A percentile compares a stretch with the other conserved stretches of the same genome.
phyloP scores from a whole-genome alignment of 306 rosid genomes.

The Cucumis sativus region DNA sequence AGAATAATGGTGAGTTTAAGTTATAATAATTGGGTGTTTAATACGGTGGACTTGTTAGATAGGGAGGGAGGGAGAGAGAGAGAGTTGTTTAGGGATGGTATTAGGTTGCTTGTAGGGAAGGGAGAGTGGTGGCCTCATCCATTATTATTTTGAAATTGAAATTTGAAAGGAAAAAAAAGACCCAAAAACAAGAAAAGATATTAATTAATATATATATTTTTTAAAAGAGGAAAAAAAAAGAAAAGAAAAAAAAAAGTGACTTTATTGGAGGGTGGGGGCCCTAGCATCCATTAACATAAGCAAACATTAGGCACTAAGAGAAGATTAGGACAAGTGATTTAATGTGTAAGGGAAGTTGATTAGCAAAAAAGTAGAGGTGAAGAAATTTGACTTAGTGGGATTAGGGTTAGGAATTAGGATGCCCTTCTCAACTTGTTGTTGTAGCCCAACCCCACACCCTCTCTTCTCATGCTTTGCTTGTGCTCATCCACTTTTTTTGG shows the following conservation, averaged over 20 bases:
- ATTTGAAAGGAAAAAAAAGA: not conserved
- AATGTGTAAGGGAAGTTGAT: slow-evolving; percentile 46
- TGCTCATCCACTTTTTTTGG: slow-evolving; percentile 5
- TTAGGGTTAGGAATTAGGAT: slow-evolving; percentile 34
- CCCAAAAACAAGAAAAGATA: not conserved
- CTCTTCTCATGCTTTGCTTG: slow-evolving; percentile 11
- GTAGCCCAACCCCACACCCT: slow-evolving; percentile 4
- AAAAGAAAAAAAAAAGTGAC: slow-evolving; percentile 24
- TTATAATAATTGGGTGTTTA: not conserved
- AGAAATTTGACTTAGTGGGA: slow-evolving; percentile 37
- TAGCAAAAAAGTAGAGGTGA: slow-evolving; percentile 36
- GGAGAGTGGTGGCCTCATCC: slow-evolving; percentile 9
- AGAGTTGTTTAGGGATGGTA: not conserved
- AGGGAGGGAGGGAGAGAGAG: too few species aligned
- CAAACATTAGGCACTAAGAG: slow-evolving; percentile 64
- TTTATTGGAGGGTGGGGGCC: slow-evolving; percentile 69
- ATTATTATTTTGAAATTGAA: slow-evolving; percentile 4
- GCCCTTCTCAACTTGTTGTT: slow-evolving; percentile 60
- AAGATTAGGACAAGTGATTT: slow-evolving; percentile 64
- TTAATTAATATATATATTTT: too few species aligned
- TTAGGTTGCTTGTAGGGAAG: slow-evolving; percentile 1
- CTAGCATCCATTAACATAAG: slow-evolving; percentile 48
- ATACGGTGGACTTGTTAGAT: not conserved
- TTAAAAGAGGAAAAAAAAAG: too few species aligned
- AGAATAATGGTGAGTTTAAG: too few species aligned